These are phyloP conservation scores for Candida caryicola DNA, from an alignment of 805 yeast genomes.

Conservation along the genomic window DNA sequence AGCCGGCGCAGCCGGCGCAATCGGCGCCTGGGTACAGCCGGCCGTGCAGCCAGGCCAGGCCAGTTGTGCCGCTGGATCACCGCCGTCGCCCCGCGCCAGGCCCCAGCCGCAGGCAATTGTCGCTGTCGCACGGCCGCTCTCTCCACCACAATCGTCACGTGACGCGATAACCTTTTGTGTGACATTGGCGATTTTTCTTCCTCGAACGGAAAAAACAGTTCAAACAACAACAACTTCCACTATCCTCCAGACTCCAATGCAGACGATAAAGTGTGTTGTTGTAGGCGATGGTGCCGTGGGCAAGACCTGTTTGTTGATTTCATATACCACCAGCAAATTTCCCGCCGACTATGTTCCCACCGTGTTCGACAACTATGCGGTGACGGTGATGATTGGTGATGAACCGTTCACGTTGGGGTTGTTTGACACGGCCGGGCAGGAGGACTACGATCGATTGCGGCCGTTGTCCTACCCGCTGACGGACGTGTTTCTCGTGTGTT, in stretches of 20 bases:
- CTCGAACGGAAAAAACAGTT: slow-evolving; percentile 5
- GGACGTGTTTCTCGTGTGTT: slow-evolving; percentile 93
- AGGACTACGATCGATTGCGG: slow-evolving; percentile 95
- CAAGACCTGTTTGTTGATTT: slow-evolving; percentile 89
- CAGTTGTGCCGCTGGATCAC: too few species aligned
- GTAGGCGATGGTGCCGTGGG: slow-evolving; percentile 99
- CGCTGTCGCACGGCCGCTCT: too few species aligned
- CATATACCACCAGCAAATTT: slow-evolving; percentile 94
- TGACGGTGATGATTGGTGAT: slow-evolving; percentile 93
- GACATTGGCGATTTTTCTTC: neutral
- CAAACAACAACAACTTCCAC: slow-evolving; percentile 7
- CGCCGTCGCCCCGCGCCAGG: too few species aligned
- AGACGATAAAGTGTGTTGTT: slow-evolving; percentile 88
- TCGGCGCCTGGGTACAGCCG: too few species aligned
- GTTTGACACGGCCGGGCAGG: slow-evolving; percentile 99
- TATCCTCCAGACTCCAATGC: too few species aligned
- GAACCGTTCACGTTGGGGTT: slow-evolving; percentile 97
- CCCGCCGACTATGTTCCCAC: slow-evolving; percentile 99
- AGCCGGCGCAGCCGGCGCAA: too few species aligned
- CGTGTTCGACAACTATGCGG: slow-evolving; percentile 95
- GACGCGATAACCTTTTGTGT: neutral
- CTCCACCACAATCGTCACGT: too few species aligned
- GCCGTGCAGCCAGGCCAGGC: too few species aligned
- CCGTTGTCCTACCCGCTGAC: slow-evolving; percentile 97
- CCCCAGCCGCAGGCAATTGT: too few species aligned